Conservation (phyloP, 1,139 yeast genomes). For the Saccharomycopsis hybrid region DNA sequence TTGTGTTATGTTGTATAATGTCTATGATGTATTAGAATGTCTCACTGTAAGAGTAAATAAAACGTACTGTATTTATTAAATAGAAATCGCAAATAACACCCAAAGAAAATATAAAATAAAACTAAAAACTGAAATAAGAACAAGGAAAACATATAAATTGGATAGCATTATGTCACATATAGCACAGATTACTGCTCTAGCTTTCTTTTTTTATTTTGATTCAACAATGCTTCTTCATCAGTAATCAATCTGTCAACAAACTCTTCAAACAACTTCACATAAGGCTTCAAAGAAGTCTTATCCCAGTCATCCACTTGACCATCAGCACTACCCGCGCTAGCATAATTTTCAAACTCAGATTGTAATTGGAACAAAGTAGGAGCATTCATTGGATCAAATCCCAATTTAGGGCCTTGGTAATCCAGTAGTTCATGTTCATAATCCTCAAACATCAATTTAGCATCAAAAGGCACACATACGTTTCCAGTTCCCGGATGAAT, state of each 20-base stretch:
- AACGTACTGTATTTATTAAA: too few relatives aligned
- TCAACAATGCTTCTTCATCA: conserved; percentile 1
- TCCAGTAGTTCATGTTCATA: conserved; percentile 9
- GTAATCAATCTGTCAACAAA: conserved; percentile 43
- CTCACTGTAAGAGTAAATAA: too few relatives aligned
- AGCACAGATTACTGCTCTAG: too few relatives aligned
- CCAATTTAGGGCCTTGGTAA: too few relatives aligned
- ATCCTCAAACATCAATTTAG: conserved; percentile 27
- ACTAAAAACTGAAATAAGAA: too few relatives aligned
- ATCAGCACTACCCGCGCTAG: conserved; percentile 26
- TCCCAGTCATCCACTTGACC: conserved; percentile 48
- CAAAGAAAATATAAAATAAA: too few relatives aligned
- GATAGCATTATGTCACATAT: too few relatives aligned
- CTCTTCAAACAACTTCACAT: conserved; percentile 59
- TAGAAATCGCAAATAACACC: too few relatives aligned
- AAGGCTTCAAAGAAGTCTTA: conserved; percentile 68
- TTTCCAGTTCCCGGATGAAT: conserved; percentile 97
- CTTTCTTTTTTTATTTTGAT: background rate
- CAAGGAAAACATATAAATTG: too few relatives aligned
- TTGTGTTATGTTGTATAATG: too few relatives aligned
- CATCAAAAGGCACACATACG: conserved; percentile 90
- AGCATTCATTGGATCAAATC: conserved; percentile 73
- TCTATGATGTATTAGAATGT: too few relatives aligned
- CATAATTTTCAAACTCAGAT: conserved; percentile 33
- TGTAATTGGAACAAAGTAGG: conserved; percentile 66